These are phyloP conservation scores for Solanum paucissectum DNA, from an alignment of 257 asterid species.

Conservation along the genomic window DNA sequence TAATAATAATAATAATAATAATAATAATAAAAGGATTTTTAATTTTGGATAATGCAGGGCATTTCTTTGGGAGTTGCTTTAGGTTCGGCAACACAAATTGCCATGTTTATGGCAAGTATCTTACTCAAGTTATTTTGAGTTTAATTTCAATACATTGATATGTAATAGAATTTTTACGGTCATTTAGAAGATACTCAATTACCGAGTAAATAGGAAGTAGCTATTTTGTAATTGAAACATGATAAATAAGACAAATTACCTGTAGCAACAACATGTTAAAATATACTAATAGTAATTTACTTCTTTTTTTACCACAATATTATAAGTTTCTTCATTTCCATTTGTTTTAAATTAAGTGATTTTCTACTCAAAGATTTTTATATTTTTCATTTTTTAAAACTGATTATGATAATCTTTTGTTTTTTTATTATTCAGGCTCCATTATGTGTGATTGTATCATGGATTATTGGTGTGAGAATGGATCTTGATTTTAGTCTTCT, in stretches of 20 bases:
- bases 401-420: not conserved
- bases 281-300: not conserved
- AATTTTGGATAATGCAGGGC: slow-evolving; percentile 7
- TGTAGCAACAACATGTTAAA: not conserved
- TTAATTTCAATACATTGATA: not conserved
- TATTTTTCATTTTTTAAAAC: not conserved
- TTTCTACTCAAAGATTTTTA: not conserved
- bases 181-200: not conserved
- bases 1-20: not conserved
- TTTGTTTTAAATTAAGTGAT: not conserved
- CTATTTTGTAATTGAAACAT: not conserved
- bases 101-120: slow-evolving; percentile 69
- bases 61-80: slow-evolving; percentile 32
- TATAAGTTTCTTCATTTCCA: not conserved
- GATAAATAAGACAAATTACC: not conserved
- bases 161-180: not conserved
- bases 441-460: slow-evolving; percentile 21
- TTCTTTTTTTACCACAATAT: not conserved
- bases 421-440: slow-evolving; percentile 41
- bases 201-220: not conserved
- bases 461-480: slow-evolving; percentile 67
- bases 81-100: slow-evolving; percentile 37
- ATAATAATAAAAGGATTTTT: not conserved
- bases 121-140: not conserved
- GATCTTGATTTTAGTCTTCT: slow-evolving; percentile 53